Evolutionary conservation across 495 filamentous ascomycete genomes (phyloP).

Genomic region (Chaetomium cochliodes): DNA sequence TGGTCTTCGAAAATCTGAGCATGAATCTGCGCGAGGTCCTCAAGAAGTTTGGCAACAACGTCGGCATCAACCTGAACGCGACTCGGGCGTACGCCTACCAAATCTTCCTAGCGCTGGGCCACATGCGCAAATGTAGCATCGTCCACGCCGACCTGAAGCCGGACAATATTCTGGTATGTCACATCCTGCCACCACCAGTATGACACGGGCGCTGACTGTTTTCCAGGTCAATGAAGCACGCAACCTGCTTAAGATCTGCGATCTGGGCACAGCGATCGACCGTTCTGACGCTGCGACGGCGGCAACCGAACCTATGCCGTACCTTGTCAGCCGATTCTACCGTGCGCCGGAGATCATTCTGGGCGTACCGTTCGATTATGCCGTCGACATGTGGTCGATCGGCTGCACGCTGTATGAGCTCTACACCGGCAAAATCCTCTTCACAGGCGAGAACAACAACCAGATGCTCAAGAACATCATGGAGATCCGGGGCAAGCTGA

Average conservation of each 20-base stretch:
- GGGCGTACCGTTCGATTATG: constrained; percentile 90
- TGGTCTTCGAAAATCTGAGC: constrained; percentile 94
- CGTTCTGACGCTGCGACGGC: constrained; percentile 65
- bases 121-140: constrained; percentile 87
- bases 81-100: constrained; percentile 88
- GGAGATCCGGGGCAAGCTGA: constrained; percentile 93
- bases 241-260: constrained; percentile 88
- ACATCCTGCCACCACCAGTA: background rate
- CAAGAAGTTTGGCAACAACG: constrained; percentile 92
- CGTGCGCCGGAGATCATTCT: constrained; percentile 95
- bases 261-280: constrained; percentile 90
- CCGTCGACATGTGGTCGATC: constrained; percentile 95
- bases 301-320: constrained; percentile 83
- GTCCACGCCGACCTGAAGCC: constrained; percentile 95
- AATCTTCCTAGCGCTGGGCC: constrained; percentile 83
- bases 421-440: constrained; percentile 95
- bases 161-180: constrained; percentile 80
- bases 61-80: constrained; percentile 83
- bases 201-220: constrained; percentile 11
- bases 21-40: constrained; percentile 93
- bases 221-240: constrained; percentile 72
- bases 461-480: constrained; percentile 95
- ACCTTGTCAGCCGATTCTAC: constrained; percentile 95
- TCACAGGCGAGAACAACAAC: constrained; percentile 93
- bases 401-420: constrained; percentile 96